Evolutionary conservation across 805 yeast species (phyloP).

Genomic region (Barnettozyma vustinii): DNA sequence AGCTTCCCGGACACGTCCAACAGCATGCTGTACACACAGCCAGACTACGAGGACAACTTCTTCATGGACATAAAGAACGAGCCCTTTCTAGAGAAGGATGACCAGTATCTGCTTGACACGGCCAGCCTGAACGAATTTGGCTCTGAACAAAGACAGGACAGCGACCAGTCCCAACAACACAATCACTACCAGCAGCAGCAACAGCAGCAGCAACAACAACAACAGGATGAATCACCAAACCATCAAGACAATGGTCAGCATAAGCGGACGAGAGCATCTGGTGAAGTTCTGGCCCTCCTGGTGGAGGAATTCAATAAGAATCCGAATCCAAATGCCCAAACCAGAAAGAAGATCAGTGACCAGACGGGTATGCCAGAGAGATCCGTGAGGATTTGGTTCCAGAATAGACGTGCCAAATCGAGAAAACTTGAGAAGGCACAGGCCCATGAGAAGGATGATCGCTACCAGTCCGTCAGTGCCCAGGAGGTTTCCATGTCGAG

Average conservation of each 20-base stretch:
- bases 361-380: slow-evolving; percentile 80
- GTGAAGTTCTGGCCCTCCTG: slow-evolving; percentile 67
- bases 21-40: slow-evolving; percentile 10
- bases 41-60: slow-evolving; percentile 13
- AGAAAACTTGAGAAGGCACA: slow-evolving; percentile 56
- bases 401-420: slow-evolving; percentile 76
- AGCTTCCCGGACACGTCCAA: slow-evolving; percentile 7
- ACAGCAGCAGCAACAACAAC: slow-evolving; percentile 5
- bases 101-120: not conserved
- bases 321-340: slow-evolving; percentile 71
- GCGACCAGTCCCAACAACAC: not conserved
- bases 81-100: slow-evolving; percentile 1
- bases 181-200: slow-evolving; percentile 2
- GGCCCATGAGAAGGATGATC: slow-evolving; percentile 18
- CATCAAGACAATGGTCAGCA: slow-evolving; percentile 11
- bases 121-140: not conserved
- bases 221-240: not conserved
- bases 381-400: slow-evolving; percentile 91
- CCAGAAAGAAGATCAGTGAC: slow-evolving; percentile 62
- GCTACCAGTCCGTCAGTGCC: slow-evolving; percentile 5
- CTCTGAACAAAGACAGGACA: not conserved
- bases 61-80: slow-evolving; percentile 8
- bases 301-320: slow-evolving; percentile 64
- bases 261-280: slow-evolving; percentile 70
- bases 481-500: slow-evolving; percentile 18